Evolutionary conservation across 306 rosid genomes (phyloP).

Genomic region (Cucumis hystrix): DNA sequence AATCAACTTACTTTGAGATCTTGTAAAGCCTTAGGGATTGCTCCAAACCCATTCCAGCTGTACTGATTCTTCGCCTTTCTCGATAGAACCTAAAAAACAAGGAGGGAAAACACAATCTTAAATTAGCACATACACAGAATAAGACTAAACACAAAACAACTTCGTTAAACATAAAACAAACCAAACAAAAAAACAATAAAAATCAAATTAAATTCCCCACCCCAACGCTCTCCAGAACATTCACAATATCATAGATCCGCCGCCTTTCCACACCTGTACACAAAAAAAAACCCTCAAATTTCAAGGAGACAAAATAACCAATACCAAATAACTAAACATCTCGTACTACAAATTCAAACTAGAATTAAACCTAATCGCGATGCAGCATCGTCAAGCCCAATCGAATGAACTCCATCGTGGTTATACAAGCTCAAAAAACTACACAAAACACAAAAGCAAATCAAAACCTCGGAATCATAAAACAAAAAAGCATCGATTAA

Average conservation of each 20-base stretch:
- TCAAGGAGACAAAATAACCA: background rate
- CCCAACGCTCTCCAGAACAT: slow-evolving; percentile 84
- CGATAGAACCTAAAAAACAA: slow-evolving; percentile 43
- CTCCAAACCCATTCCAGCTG: slow-evolving; percentile 81
- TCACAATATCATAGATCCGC: slow-evolving; percentile 89
- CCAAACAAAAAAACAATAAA: too few species aligned
- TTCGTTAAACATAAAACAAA: background rate
- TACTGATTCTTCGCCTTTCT: slow-evolving; percentile 90
- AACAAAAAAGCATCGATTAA: background rate
- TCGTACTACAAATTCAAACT: background rate
- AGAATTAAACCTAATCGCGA: slow-evolving; percentile 40
- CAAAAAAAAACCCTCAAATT: background rate
- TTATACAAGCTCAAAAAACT: slow-evolving; percentile 73
- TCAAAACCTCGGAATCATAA: background rate
- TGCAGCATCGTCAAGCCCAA: slow-evolving; percentile 96
- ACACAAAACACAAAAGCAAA: background rate
- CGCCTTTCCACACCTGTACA: slow-evolving; percentile 73
- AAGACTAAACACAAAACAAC: background rate
- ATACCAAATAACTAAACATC: background rate
- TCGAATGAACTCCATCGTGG: slow-evolving; percentile 38
- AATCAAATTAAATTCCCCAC: slow-evolving; percentile 15
- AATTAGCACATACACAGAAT: background rate
- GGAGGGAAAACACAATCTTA: background rate
- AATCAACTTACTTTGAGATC: slow-evolving; percentile 48
- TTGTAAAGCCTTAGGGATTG: slow-evolving; percentile 49